Base-by-base conservation (phyloP, 305 asterid genomes). In the Fraxinus floribunda region DNA sequence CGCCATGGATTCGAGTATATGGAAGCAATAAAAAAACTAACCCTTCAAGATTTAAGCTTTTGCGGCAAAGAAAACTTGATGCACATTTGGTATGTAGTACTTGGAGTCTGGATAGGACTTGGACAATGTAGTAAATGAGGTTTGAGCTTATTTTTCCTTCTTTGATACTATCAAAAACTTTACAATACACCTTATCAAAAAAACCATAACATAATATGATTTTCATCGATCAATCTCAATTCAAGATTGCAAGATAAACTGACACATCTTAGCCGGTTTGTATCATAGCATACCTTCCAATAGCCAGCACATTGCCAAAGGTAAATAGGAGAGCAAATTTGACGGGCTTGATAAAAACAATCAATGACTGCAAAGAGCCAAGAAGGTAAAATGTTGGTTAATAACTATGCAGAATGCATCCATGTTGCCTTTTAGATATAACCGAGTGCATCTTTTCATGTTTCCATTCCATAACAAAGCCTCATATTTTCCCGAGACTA, bases 261-360 rank as follows among this genome's bases (percentile, higher is more conserved):
- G 73, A 64, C 34, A 64, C n/a, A 22, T 64, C 32, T 24, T 26
- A 36, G 74, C 36, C 26, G 70, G 22, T 41, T 74, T 64, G 15
- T 64, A 26, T 11, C 73, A 57, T 39, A 39, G 29, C 84, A 77
- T 87, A 95, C 97, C 98, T 95, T 88, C 98, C 98, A 82, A 95
- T 87, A 34, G 99, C 97, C 86, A 93, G 77, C 85, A 92, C 35
- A 83, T 95, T 95, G 78, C 97, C 99, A 78, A 94, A 92, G 81
- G 97, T 92, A 88, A 95, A 95, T 30, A 95, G 85, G 84, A 95
- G 75, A 32, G 95, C 96, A 85, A 94, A 95, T 87, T 94, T 94
- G 91, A 95, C 88, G 86, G 99, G 98, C 70, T 77, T 91, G 32
- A 86, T 89, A 83, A 94, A 94, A 57, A 93, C 97, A 87, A 95